Percentiles rank a stretch among this genome's conserved stretches.
Conservation (phyloP, 768 basidiomycete genomes). For the Sporobolomyces roseus region DNA sequence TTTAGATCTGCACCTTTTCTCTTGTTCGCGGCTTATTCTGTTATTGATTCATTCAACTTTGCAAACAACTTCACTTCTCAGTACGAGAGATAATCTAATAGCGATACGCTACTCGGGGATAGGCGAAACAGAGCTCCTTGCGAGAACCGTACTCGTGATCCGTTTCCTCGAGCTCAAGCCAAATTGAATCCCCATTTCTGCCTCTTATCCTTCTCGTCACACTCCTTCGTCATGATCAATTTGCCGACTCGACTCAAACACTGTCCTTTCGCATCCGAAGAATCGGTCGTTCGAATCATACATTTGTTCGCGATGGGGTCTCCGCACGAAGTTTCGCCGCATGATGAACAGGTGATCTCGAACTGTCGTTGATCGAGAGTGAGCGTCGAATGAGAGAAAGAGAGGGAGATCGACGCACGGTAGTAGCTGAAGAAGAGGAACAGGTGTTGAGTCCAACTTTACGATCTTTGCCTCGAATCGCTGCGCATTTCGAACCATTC, state of each 20-base stretch:
- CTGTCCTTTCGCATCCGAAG: neutral
- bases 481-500: neutral
- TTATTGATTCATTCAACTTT: no score
- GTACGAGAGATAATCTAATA: no score
- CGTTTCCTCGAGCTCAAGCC: no score
- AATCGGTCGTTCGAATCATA: constrained; percentile 3
- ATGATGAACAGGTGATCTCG: neutral
- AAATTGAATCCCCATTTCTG: constrained; percentile 12
- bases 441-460: neutral
- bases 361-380: neutral
- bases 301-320: constrained; percentile 7
- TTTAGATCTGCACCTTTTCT: no score
- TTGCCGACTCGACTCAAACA: constrained; percentile 1
- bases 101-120: no score
- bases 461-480: neutral
- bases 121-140: no score
- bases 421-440: neutral
- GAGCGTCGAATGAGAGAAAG: neutral
- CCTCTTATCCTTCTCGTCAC: constrained; percentile 3
- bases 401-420: neutral
- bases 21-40: no score
- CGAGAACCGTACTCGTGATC: no score
- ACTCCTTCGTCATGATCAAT: neutral
- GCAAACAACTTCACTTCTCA: no score
- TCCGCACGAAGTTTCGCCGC: constrained; percentile 9